Percentiles rank a stretch among this genome's conserved stretches.
These are phyloP conservation scores for Boletales sp. DNA, from an alignment of 768 basidiomycete species.

Conservation along the genomic window DNA sequence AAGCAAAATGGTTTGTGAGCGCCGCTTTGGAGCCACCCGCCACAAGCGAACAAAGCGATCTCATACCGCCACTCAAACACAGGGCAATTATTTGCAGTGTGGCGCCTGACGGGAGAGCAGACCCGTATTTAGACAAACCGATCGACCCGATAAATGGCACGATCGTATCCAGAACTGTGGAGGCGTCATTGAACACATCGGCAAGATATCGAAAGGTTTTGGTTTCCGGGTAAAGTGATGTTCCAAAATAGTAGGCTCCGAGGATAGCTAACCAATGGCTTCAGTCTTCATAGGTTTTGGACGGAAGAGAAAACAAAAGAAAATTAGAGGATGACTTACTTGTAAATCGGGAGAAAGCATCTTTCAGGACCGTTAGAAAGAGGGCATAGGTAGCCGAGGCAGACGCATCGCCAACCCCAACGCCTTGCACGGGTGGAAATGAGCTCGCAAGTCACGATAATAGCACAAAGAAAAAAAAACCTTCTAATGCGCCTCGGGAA, in stretches of 20 bases:
- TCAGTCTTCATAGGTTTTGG: background rate
- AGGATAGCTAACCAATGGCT: constrained; percentile 48
- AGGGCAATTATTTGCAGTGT: constrained; percentile 45
- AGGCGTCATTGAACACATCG: constrained; percentile 60
- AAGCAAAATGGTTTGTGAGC: constrained; percentile 63
- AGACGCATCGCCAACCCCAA: constrained; percentile 67
- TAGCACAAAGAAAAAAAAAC: constrained; percentile 25
- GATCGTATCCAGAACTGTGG: constrained; percentile 56
- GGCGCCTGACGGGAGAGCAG: constrained; percentile 26
- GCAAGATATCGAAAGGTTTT: constrained; percentile 68
- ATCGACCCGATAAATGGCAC: constrained; percentile 49
- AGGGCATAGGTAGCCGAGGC: constrained; percentile 65
- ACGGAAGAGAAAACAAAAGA: background rate
- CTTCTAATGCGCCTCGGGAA: constrained; percentile 66
- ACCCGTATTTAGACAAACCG: constrained; percentile 29
- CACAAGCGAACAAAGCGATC: constrained; percentile 58
- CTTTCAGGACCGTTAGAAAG: constrained; percentile 62
- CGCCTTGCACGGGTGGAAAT: constrained; percentile 36
- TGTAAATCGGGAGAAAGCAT: constrained; percentile 58
- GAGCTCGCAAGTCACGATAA: background rate
- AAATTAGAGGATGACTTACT: constrained; percentile 38
- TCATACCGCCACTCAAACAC: constrained; percentile 56
- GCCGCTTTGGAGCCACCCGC: constrained; percentile 71
- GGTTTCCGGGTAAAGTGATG: constrained; percentile 64
- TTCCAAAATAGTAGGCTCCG: constrained; percentile 58